Conservation (phyloP, 306 rosid genomes). For the Pyrus betulifolia region DNA sequence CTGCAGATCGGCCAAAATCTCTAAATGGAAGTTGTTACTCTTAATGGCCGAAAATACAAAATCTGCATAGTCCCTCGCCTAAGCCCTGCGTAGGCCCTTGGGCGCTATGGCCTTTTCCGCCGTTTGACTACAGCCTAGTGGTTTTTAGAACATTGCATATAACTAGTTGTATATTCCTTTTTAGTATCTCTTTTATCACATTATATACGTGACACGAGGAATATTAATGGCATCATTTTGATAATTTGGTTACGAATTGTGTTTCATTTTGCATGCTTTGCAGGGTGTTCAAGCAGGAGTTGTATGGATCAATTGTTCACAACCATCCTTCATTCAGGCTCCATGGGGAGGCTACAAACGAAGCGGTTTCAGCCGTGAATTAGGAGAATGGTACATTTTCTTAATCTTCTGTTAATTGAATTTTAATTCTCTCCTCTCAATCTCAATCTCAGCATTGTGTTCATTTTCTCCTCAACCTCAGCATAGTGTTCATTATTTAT, state of each 20-base stretch:
- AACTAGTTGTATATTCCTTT: neutral
- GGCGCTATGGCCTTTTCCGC: too few species aligned
- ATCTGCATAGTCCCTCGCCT: too few species aligned
- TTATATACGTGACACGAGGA: too few species aligned
- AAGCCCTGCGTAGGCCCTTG: too few species aligned
- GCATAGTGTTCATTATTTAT: neutral
- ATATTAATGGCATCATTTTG: neutral
- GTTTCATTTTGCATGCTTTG: neutral
- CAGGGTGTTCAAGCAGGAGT: conserved; percentile 82
- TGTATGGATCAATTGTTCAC: conserved; percentile 91
- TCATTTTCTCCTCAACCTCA: neutral
- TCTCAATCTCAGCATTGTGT: neutral
- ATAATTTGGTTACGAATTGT: too few species aligned
- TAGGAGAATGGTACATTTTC: conserved; percentile 71
- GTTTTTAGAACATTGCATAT: neutral
- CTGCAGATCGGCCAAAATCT: too few species aligned
- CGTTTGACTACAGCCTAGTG: too few species aligned
- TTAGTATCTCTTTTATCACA: neutral
- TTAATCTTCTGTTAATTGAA: too few species aligned
- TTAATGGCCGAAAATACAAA: too few species aligned
- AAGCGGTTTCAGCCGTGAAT: conserved; percentile 89
- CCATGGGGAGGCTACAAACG: conserved; percentile 96
- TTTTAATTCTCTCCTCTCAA: neutral
- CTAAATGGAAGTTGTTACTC: too few species aligned
- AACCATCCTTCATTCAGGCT: conserved; percentile 86